Evolutionary conservation across 2,329 filamentous ascomycete species (phyloP).

Genomic region (Cryoendolithus antarcticus): DNA sequence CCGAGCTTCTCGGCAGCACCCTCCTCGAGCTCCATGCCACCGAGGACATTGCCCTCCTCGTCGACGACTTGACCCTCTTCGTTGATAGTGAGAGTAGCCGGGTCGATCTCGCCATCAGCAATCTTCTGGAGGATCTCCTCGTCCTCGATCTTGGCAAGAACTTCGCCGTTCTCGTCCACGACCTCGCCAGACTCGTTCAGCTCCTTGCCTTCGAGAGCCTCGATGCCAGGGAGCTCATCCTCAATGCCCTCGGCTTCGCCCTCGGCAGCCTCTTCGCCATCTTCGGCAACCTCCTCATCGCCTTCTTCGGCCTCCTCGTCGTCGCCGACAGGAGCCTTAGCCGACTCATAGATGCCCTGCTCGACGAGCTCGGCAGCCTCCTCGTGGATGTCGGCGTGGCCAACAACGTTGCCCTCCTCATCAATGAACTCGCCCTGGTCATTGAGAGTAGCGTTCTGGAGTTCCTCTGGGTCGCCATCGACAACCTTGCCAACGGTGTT

Average conservation of each 20-base stretch:
- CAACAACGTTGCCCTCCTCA: slow-evolving; percentile 41
- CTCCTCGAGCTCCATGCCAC: slow-evolving; percentile 38
- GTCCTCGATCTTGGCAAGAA: slow-evolving; percentile 38
- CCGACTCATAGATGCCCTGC: slow-evolving; percentile 33
- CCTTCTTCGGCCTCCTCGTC: slow-evolving; percentile 27
- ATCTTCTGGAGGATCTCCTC: slow-evolving; percentile 29
- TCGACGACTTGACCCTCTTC: slow-evolving; percentile 40
- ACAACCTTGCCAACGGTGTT: slow-evolving; percentile 37
- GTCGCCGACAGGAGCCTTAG: slow-evolving; percentile 28
- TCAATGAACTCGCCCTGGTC: slow-evolving; percentile 44
- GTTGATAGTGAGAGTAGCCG: slow-evolving; percentile 38
- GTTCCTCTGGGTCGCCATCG: slow-evolving; percentile 36
- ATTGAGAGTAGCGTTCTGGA: slow-evolving; percentile 38
- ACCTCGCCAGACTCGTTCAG: slow-evolving; percentile 39
- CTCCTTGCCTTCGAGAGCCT: slow-evolving; percentile 39
- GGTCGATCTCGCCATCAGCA: slow-evolving; percentile 27
- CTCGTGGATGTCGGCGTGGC: slow-evolving; percentile 38
- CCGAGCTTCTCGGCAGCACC: slow-evolving; percentile 36
- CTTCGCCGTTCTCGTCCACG: slow-evolving; percentile 36
- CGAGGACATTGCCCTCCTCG: slow-evolving; percentile 38
- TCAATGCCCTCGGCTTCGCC: slow-evolving; percentile 28
- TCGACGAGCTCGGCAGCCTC: slow-evolving; percentile 31
- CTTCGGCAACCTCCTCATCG: slow-evolving; percentile 23
- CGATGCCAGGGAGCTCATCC: slow-evolving; percentile 38
- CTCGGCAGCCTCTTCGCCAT: slow-evolving; percentile 17